A percentile compares a stretch with the other conserved stretches of the same genome.
phyloP scores from a whole-genome alignment of 805 yeast genomes.

The Lipomyces starkeyi region DNA sequence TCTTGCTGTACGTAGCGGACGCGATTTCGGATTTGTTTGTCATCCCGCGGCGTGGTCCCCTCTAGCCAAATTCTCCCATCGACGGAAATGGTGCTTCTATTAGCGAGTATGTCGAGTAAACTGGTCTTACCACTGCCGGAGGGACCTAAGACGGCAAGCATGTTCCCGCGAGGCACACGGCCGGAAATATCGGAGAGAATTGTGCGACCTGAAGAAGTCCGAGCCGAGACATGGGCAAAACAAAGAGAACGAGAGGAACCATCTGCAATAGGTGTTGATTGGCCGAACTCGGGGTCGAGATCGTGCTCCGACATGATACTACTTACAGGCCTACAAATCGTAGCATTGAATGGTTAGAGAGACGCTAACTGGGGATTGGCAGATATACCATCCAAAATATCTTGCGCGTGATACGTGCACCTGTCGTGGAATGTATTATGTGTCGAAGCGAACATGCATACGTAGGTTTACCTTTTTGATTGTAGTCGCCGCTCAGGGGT shows the following conservation, averaged over 20 bases:
- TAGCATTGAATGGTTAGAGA: not conserved
- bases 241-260: not conserved
- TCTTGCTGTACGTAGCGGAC: constrained; percentile 65
- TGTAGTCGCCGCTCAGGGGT: too few relatives aligned
- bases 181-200: constrained; percentile 3
- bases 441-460: too few relatives aligned
- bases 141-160: constrained; percentile 59
- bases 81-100: constrained; percentile 65
- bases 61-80: constrained; percentile 60
- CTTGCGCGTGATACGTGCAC: too few relatives aligned
- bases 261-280: not conserved
- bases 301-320: not conserved
- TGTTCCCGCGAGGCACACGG: constrained; percentile 8
- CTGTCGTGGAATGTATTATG: too few relatives aligned
- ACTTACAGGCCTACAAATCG: not conserved
- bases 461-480: too few relatives aligned
- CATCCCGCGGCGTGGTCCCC: constrained; percentile 51
- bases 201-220: not conserved
- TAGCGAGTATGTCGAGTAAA: constrained; percentile 58
- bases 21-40: constrained; percentile 59
- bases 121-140: constrained; percentile 72
- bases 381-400: too few relatives aligned
- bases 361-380: not conserved
- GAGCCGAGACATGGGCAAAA: constrained; percentile 3
- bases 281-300: not conserved